These are phyloP conservation scores for Tinospora cordifolia DNA, from an alignment of 164 flowering plant genomes.

Conservation along the genomic window DNA sequence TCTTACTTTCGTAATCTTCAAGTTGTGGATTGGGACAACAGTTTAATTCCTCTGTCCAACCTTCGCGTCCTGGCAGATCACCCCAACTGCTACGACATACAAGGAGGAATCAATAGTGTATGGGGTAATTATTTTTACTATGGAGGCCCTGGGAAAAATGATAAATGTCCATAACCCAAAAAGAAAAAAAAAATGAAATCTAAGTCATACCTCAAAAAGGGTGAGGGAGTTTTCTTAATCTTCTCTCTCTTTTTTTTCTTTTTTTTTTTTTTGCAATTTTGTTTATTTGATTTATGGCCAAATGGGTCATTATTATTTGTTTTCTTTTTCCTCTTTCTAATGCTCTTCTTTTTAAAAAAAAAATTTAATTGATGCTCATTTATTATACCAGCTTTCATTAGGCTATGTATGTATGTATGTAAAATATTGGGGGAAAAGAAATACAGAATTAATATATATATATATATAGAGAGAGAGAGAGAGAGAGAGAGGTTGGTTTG, in stretches of 20 bases:
- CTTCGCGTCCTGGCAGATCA: slow-evolving; percentile 69
- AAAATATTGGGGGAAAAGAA: slow-evolving; percentile 3
- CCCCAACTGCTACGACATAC: slow-evolving; percentile 69
- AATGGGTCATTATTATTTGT: not conserved
- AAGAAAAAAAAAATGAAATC: too few species aligned
- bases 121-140: slow-evolving; percentile 90
- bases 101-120: slow-evolving; percentile 53
- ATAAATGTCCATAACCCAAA: slow-evolving; percentile 62
- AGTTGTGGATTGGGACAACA: slow-evolving; percentile 90
- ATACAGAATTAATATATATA: not conserved
- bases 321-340: not conserved
- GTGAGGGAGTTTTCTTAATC: not conserved
- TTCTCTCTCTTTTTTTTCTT: slow-evolving; percentile 1
- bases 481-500: not conserved
- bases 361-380: not conserved
- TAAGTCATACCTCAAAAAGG: too few species aligned
- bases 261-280: not conserved
- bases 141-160: slow-evolving; percentile 89
- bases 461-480: too few species aligned
- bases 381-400: not conserved
- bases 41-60: slow-evolving; percentile 57
- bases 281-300: not conserved
- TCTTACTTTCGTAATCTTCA: slow-evolving; percentile 75
- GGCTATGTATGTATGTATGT: slow-evolving; percentile 1
- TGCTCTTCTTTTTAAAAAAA: too few species aligned